These are phyloP conservation scores for Hyaloperonospora arabidopsidis DNA, from an alignment of 352 stramenopile genomes.

Conservation along the genomic window DNA sequence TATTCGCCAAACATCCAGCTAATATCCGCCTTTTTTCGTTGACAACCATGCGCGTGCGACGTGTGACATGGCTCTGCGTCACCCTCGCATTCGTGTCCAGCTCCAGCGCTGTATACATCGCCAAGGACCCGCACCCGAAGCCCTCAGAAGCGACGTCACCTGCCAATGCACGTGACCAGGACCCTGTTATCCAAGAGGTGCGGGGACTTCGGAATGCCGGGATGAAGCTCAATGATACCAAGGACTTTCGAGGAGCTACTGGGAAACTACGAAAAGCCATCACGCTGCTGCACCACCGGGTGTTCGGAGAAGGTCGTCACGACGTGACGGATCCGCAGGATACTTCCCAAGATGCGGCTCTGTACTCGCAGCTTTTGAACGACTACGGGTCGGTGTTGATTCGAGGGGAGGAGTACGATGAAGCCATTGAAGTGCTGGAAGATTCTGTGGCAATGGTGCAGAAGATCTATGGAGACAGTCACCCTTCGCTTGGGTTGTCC, in stretches of 20 bases:
- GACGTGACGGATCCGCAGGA: constrained; percentile 45
- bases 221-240: constrained; percentile 67
- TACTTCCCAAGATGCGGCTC: constrained; percentile 57
- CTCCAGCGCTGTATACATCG: constrained; percentile 1
- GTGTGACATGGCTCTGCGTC: constrained; percentile 18
- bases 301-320: constrained; percentile 51
- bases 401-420: constrained; percentile 60
- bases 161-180: constrained; percentile 33
- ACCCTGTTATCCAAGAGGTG: constrained; percentile 60
- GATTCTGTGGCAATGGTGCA: constrained; percentile 66
- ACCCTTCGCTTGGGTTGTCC: constrained; percentile 68
- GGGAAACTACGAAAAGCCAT: constrained; percentile 62
- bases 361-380: constrained; percentile 72
- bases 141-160: constrained; percentile 22
- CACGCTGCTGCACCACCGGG: constrained; percentile 53
- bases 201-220: constrained; percentile 62
- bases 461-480: constrained; percentile 71
- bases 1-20: too few species aligned
- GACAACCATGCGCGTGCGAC: constrained; percentile 11
- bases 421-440: constrained; percentile 70
- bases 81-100: constrained; percentile 7
- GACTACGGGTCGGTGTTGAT: constrained; percentile 75
- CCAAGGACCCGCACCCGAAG: constrained; percentile 2
- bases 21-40: too few species aligned
- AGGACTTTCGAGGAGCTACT: constrained; percentile 41